Percentiles rank a stretch among this genome's conserved stretches.
phyloP scores from a whole-genome alignment of 495 filamentous ascomycete genomes.

The Amorphotheca resinae region DNA sequence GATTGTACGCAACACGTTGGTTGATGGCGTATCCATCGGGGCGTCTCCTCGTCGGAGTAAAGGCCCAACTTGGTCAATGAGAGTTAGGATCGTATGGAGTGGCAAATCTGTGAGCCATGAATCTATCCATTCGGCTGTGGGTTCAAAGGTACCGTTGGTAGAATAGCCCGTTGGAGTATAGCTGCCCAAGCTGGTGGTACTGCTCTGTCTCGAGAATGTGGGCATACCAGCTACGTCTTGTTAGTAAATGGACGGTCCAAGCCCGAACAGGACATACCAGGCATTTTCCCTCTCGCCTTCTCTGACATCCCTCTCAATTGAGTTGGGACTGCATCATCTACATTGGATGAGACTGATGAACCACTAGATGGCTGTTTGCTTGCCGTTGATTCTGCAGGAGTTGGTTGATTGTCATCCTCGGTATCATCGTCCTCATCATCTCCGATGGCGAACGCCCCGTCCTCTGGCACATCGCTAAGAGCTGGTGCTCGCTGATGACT shows the following conservation, averaged over 20 bases:
- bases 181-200: constrained; percentile 69
- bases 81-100: constrained; percentile 75
- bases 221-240: constrained; percentile 45
- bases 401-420: constrained; percentile 50
- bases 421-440: constrained; percentile 65
- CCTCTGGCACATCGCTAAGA: constrained; percentile 70
- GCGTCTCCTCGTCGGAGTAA: constrained; percentile 26
- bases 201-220: constrained; percentile 84
- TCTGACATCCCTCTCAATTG: constrained; percentile 96
- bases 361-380: constrained; percentile 58
- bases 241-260: no score
- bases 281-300: constrained; percentile 93
- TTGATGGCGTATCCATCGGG: constrained; percentile 27
- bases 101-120: constrained; percentile 88
- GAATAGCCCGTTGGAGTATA: constrained; percentile 42
- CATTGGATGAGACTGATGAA: constrained; percentile 56
- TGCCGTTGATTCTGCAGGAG: constrained; percentile 54
- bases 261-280: constrained; percentile 33
- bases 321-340: constrained; percentile 73
- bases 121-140: constrained; percentile 75
- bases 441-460: constrained; percentile 77
- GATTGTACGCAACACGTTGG: constrained; percentile 30
- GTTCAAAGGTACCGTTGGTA: constrained; percentile 52
- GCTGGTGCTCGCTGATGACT: constrained; percentile 43
- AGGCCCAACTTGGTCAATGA: constrained; percentile 52